Conservation (phyloP, 192 early-diverging fungal genomes). For the Neocallimastix lanati region DNA sequence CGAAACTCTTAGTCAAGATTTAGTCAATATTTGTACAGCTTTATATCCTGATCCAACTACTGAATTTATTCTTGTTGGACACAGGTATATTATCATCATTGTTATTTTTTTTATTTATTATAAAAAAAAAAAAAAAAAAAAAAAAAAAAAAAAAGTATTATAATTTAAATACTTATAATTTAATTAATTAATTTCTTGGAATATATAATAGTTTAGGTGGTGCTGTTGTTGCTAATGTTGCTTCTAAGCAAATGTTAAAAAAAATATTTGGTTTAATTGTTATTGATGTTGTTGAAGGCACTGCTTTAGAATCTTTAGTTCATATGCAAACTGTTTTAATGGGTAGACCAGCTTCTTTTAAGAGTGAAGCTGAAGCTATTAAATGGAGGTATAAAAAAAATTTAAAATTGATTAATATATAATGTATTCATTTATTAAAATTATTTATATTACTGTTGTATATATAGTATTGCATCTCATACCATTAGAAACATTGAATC, state of each 20-base stretch:
- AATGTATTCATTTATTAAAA: no score
- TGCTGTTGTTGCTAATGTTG: slow-evolving; percentile 46
- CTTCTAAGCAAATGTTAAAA: slow-evolving; percentile 19
- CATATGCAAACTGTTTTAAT: slow-evolving; percentile 22
- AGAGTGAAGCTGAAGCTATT: slow-evolving; percentile 23
- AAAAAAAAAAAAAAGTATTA: background rate
- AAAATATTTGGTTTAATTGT: slow-evolving; percentile 43
- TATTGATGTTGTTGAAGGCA: slow-evolving; percentile 68
- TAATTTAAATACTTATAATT: no score
- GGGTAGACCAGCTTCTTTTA: slow-evolving; percentile 22
- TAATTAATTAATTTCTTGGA: no score
- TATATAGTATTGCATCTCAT: slow-evolving; percentile 28
- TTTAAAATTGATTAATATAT: no score
- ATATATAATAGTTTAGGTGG: slow-evolving; percentile 48
- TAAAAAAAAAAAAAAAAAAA: background rate
- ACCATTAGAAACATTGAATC: slow-evolving; percentile 46
- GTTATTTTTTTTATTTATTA: no score
- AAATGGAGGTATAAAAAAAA: slow-evolving; percentile 25
- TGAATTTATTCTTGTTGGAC: slow-evolving; percentile 53
- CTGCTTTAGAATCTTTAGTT: slow-evolving; percentile 30
- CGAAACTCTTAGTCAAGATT: slow-evolving; percentile 33
- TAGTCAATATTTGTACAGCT: slow-evolving; percentile 19
- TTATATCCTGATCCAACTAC: slow-evolving; percentile 23
- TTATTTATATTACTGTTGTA: no score
- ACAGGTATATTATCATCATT: slow-evolving; percentile 36